Percentiles rank a stretch among this genome's conserved stretches.
These are phyloP conservation scores for Leptographium flavum DNA, from an alignment of 2,329 filamentous ascomycete species.

Conservation along the genomic window DNA sequence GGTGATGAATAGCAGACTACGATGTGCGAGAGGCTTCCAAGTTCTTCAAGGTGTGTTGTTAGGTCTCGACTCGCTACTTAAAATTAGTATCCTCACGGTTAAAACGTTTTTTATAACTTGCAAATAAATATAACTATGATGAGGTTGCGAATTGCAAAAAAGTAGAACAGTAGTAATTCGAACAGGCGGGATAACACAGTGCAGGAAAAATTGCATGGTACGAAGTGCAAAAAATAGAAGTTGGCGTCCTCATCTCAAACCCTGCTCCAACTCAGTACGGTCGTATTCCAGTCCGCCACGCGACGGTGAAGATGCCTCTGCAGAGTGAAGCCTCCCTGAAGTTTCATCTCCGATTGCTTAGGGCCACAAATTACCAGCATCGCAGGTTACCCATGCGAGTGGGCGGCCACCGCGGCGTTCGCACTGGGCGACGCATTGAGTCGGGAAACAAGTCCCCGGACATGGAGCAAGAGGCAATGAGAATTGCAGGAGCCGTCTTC, in stretches of 20 bases:
- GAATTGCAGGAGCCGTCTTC: conserved; percentile 28
- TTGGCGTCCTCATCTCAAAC: conserved; percentile 39
- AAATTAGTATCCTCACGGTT: no score
- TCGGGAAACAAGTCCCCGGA: conserved; percentile 34
- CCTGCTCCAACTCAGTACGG: conserved; percentile 43
- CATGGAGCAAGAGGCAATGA: conserved; percentile 32
- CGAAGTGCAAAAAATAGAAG: conserved; percentile 18
- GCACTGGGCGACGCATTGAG: conserved; percentile 44
- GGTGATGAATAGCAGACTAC: no score
- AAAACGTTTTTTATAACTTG: no score
- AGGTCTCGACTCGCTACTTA: no score
- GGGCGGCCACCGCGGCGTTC: conserved; percentile 52
- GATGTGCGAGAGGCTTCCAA: no score
- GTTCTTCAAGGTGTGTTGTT: no score
- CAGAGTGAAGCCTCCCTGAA: conserved; percentile 62
- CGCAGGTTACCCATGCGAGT: conserved; percentile 56
- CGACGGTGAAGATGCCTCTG: conserved; percentile 57
- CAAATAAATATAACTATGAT: no score
- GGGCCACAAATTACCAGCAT: conserved; percentile 39
- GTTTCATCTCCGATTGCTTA: conserved; percentile 54
- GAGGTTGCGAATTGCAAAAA: no score
- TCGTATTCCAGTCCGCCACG: conserved; percentile 57
- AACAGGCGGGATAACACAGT: no score
- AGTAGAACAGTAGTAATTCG: no score
- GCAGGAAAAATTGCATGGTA: not conserved